Evolutionary conservation across 1,284 basidiomycete species (phyloP), one percentile per base, ranked within the genome.

Genomic region (Heliocybe sulcata): DNA sequence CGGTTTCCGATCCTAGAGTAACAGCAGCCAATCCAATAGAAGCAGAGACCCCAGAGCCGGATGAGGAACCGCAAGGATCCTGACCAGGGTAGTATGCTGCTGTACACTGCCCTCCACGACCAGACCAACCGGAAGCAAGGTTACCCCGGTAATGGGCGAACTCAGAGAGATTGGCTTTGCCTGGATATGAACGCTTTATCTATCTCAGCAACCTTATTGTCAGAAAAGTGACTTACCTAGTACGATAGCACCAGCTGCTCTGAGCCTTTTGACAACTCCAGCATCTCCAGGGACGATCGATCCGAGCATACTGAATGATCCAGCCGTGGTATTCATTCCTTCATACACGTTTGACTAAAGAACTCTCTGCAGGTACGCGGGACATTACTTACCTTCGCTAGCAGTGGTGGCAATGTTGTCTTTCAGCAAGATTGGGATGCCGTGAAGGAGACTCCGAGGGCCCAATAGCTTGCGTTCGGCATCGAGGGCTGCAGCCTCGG

Each of bases 341-440:
- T 54, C 22, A 9, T 19, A 29, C 31, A 20, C 22, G n/a, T n/a
- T 26, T 16, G 66, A 52, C 66, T 67, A 58, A 65, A 19, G 48
- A 51, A 12, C 23, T 16, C 33, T 31, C 26, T 6, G 16, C 55
- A 33, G 29, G 10, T 22, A 20, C 3, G n/a, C 6, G 47, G 27
- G 47, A 49, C n/a, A n/a, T 25, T 20, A n/a, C 53, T 42, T 52
- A 65, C 71, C 72, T 59, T 72, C 69, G 10, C 60, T 60, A 25
- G 66, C 58, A 23, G 68, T 52, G 0, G 75, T 75, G 0, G 76
- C 83, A 31, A 86, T 85, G 61, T 86, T 87, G 63, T 87, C 85
- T 67, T 90, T 90, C 51, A 90, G 59, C 2, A 89, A 67, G 35
- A 90, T 73, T 0, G 87, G 87, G 26, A 90, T 87, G 0, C 87